Evolutionary conservation across 495 filamentous ascomycete genomes (phyloP).

Genomic region (Aspergillus wentii): DNA sequence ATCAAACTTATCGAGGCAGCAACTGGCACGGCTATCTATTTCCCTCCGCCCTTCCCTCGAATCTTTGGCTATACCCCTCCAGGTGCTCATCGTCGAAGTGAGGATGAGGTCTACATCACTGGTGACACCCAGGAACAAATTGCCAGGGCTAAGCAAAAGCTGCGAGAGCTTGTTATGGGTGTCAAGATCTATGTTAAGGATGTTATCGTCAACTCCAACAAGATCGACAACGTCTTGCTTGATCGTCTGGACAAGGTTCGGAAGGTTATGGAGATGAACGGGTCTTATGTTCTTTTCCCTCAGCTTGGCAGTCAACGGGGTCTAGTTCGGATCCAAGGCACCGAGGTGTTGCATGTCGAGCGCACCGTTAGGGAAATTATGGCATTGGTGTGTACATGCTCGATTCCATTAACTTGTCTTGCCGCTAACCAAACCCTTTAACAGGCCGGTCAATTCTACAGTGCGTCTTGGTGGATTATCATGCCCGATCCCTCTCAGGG

Average conservation of each 20-base stretch:
- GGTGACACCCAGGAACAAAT: slow-evolving; percentile 78
- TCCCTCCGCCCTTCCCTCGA: slow-evolving; percentile 86
- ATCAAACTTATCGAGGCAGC: slow-evolving; percentile 94
- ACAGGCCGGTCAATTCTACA: slow-evolving; percentile 94
- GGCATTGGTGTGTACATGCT: slow-evolving; percentile 62
- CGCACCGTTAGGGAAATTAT: slow-evolving; percentile 92
- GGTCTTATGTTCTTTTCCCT: slow-evolving; percentile 87
- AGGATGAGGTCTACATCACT: slow-evolving; percentile 90
- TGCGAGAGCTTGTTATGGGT: slow-evolving; percentile 73
- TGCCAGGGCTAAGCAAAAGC: slow-evolving; percentile 76
- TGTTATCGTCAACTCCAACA: slow-evolving; percentile 75
- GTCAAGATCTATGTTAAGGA: slow-evolving; percentile 90
- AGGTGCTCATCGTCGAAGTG: slow-evolving; percentile 70
- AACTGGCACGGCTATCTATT: slow-evolving; percentile 94
- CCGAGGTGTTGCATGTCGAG: slow-evolving; percentile 88
- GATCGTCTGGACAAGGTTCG: slow-evolving; percentile 91
- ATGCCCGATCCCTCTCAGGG: slow-evolving; percentile 63
- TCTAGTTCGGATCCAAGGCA: slow-evolving; percentile 82
- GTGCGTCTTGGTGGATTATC: slow-evolving; percentile 91
- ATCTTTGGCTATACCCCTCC: slow-evolving; percentile 84
- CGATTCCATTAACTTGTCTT: neutral
- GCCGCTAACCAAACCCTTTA: slow-evolving; percentile 34
- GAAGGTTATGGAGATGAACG: slow-evolving; percentile 96
- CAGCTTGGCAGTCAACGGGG: slow-evolving; percentile 74
- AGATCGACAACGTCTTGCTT: slow-evolving; percentile 90